A percentile compares a stretch with the other conserved stretches of the same genome.
These are phyloP conservation scores for Tetrastigma voinierianum DNA, from an alignment of 164 flowering plant genomes.

Conservation along the genomic window DNA sequence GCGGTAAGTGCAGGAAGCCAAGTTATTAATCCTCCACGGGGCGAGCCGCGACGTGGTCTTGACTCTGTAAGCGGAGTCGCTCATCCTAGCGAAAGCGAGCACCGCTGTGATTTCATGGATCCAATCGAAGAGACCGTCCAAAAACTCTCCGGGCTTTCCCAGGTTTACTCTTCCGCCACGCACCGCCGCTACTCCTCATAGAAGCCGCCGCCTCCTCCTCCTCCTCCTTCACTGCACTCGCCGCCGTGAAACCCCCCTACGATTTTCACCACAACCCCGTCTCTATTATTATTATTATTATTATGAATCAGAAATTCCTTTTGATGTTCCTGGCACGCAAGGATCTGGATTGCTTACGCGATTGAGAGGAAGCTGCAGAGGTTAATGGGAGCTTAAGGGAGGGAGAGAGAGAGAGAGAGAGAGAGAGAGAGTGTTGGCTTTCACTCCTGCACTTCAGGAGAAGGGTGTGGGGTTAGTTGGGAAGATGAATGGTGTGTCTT, in stretches of 20 bases:
- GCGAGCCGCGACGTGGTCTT: slow-evolving; percentile 89
- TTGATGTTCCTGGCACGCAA: slow-evolving; percentile 43
- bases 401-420: slow-evolving; percentile 18
- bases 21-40: slow-evolving; percentile 87
- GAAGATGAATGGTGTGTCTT: no score
- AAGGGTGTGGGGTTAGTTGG: slow-evolving; percentile 1
- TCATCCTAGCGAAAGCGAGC: slow-evolving; percentile 75
- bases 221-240: neutral
- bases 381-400: neutral
- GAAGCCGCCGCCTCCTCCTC: no score
- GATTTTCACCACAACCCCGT: neutral
- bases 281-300: neutral
- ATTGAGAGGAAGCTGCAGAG: slow-evolving; percentile 25
- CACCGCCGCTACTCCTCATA: neutral
- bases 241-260: neutral
- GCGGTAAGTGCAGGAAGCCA: slow-evolving; percentile 78
- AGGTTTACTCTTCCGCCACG: slow-evolving; percentile 39
- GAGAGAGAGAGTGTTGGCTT: slow-evolving; percentile 16
- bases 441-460: slow-evolving; percentile 26
- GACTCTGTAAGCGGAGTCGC: slow-evolving; percentile 74
- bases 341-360: slow-evolving; percentile 43
- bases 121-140: slow-evolving; percentile 75
- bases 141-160: slow-evolving; percentile 79
- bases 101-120: slow-evolving; percentile 83
- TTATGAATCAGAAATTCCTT: neutral